phyloP scores from a whole-genome alignment of 1,284 basidiomycete genomes.

The Cutaneotrichosporon sp. region DNA sequence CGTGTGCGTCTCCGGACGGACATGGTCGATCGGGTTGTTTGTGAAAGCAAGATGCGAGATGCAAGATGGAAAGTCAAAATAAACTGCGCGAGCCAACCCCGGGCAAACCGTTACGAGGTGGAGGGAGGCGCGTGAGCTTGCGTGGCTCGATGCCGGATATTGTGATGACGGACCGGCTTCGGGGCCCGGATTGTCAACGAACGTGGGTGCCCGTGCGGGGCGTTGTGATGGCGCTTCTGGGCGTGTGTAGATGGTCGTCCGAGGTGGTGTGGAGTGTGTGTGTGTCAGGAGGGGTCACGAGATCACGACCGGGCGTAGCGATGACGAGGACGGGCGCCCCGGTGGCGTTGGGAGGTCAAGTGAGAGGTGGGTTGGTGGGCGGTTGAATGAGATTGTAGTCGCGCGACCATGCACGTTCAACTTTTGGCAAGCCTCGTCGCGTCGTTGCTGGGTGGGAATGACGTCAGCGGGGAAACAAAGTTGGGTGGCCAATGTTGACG shows the following conservation, averaged over 20 bases:
- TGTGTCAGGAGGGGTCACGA: neutral
- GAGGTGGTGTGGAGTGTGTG: neutral
- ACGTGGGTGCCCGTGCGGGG: neutral
- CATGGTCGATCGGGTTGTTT: constrained; percentile 1
- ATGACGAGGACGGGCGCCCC: neutral
- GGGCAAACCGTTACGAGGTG: neutral
- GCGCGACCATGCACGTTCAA: constrained; percentile 6
- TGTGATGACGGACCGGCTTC: neutral
- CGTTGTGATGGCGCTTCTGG: neutral
- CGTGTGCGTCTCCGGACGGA: constrained; percentile 2
- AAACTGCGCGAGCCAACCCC: neutral
- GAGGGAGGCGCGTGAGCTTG: neutral
- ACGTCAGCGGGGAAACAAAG: neutral
- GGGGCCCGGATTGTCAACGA: neutral
- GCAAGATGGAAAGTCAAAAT: neutral
- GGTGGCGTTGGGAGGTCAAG: neutral
- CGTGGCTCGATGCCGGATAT: neutral
- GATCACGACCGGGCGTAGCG: neutral
- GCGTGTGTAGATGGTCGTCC: neutral
- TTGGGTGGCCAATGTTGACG: neutral
- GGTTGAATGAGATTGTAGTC: neutral
- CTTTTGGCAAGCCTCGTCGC: neutral
- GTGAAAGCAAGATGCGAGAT: neutral
- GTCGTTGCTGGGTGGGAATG: neutral
- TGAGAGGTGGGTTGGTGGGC: neutral